Percentiles rank a stretch among this genome's conserved stretches.
Evolutionary conservation across 805 yeast genomes (phyloP).

Genomic region (Pichia insulana): DNA sequence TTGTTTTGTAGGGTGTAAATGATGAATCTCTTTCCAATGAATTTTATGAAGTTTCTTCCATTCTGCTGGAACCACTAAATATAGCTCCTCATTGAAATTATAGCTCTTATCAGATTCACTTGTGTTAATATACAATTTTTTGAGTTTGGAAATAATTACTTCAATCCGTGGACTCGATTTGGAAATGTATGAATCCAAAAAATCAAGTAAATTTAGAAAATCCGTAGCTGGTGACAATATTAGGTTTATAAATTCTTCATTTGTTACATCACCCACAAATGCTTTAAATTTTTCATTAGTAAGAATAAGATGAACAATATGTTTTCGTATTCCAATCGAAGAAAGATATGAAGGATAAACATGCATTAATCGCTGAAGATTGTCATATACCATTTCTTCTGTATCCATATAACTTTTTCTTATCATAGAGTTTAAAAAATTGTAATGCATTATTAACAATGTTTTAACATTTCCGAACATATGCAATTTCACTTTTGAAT

Average conservation of each 20-base stretch:
- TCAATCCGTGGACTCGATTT: slow-evolving; percentile 9
- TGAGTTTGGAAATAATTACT: slow-evolving; percentile 5
- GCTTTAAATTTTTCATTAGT: slow-evolving; percentile 1
- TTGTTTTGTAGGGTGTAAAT: slow-evolving; percentile 15
- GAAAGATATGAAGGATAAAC: slow-evolving; percentile 22
- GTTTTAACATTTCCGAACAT: slow-evolving; percentile 17
- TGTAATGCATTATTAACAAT: slow-evolving; percentile 9
- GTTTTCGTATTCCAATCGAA: slow-evolving; percentile 6
- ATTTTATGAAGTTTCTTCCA: slow-evolving; percentile 18
- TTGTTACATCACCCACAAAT: slow-evolving; percentile 1
- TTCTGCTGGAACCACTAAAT: slow-evolving; percentile 13
- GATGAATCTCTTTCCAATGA: slow-evolving; percentile 17
- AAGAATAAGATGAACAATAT: neutral
- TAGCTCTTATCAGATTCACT: neutral
- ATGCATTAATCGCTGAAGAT: slow-evolving; percentile 18
- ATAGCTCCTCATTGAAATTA: slow-evolving; percentile 3
- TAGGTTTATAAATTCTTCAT: neutral
- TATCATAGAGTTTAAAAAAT: slow-evolving; percentile 9
- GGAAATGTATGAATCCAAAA: slow-evolving; percentile 5
- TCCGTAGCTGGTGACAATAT: slow-evolving; percentile 8
- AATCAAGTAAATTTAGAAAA: slow-evolving; percentile 3
- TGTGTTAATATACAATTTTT: neutral
- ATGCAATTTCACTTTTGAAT: slow-evolving; percentile 16
- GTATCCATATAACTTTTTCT: slow-evolving; percentile 6
- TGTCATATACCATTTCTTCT: slow-evolving; percentile 13